A percentile compares a stretch with the other conserved stretches of the same genome.
These are phyloP conservation scores for Verticillium nubilum DNA, from an alignment of 2,329 filamentous ascomycete species.

Conservation along the genomic window DNA sequence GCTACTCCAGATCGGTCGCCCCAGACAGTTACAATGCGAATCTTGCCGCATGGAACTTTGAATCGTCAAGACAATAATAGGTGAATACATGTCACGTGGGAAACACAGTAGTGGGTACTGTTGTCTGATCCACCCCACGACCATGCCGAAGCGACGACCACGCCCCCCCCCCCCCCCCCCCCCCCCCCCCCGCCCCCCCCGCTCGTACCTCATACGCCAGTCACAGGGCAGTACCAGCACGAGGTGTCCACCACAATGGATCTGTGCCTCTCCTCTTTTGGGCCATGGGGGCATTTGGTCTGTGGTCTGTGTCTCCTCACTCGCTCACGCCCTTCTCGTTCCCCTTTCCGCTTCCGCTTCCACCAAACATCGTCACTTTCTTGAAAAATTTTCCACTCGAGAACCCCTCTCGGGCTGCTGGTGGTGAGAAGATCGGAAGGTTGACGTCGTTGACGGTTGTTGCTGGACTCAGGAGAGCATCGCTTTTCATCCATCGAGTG, in stretches of 20 bases:
- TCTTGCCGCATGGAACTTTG: too few relatives aligned
- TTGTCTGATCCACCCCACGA: too few relatives aligned
- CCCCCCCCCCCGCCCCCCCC: background rate
- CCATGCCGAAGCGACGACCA: too few relatives aligned
- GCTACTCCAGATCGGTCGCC: too few relatives aligned
- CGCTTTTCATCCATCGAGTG: background rate
- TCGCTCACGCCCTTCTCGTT: background rate
- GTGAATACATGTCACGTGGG: too few relatives aligned
- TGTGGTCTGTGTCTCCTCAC: background rate
- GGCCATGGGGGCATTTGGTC: background rate
- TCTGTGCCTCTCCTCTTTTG: background rate
- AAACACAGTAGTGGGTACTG: too few relatives aligned
- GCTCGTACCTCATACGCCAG: background rate
- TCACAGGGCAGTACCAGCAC: background rate
- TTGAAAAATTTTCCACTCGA: slow-evolving; percentile 12
- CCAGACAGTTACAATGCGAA: too few relatives aligned
- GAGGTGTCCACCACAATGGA: background rate
- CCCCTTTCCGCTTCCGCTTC: slow-evolving; percentile 13
- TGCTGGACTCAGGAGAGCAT: slow-evolving; percentile 12
- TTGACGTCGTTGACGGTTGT: slow-evolving; percentile 14
- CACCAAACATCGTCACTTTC: slow-evolving; percentile 11
- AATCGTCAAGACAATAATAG: too few relatives aligned
- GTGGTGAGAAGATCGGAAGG: slow-evolving; percentile 19
- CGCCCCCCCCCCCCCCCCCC: background rate
- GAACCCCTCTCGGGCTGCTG: slow-evolving; percentile 18